Conservation (phyloP, 108 stramenopile species). For the Conticribra guillardii region DNA sequence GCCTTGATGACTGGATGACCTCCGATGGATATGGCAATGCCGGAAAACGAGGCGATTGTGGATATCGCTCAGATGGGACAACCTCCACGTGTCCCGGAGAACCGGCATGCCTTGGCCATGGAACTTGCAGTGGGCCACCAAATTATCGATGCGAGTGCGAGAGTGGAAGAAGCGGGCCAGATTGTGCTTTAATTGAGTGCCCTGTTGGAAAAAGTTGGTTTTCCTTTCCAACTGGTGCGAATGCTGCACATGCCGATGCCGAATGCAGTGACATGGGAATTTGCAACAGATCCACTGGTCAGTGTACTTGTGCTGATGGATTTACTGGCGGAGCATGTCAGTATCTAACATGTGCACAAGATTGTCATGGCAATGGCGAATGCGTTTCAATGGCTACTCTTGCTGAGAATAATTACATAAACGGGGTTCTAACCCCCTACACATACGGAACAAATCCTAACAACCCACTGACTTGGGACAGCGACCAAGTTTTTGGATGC, state of each 20-base stretch:
- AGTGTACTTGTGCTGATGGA: constrained; percentile 73
- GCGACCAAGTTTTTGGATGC: constrained; percentile 66
- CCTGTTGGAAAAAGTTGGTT: constrained; percentile 62
- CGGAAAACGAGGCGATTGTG: constrained; percentile 74
- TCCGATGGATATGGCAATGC: constrained; percentile 66
- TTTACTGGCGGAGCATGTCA: constrained; percentile 79
- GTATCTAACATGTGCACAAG: constrained; percentile 56
- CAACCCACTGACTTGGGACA: constrained; percentile 73
- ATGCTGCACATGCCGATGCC: constrained; percentile 54
- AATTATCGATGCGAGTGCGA: constrained; percentile 72
- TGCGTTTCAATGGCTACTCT: constrained; percentile 72
- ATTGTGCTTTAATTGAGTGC: constrained; percentile 75
- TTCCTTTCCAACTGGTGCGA: constrained; percentile 35
- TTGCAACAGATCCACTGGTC: constrained; percentile 62
- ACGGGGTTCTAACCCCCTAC: constrained; percentile 60
- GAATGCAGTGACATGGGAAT: constrained; percentile 79
- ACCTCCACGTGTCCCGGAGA: constrained; percentile 44
- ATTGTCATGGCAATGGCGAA: constrained; percentile 68
- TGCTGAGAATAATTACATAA: constrained; percentile 51
- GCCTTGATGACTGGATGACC: constrained; percentile 61
- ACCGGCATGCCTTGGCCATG: constrained; percentile 56
- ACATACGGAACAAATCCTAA: constrained; percentile 62
- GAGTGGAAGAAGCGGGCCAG: constrained; percentile 69
- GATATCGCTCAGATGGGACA: constrained; percentile 26
- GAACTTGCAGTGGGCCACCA: constrained; percentile 55